Conservation (phyloP, 2,329 filamentous ascomycete species). For the Orbilia javanica region DNA sequence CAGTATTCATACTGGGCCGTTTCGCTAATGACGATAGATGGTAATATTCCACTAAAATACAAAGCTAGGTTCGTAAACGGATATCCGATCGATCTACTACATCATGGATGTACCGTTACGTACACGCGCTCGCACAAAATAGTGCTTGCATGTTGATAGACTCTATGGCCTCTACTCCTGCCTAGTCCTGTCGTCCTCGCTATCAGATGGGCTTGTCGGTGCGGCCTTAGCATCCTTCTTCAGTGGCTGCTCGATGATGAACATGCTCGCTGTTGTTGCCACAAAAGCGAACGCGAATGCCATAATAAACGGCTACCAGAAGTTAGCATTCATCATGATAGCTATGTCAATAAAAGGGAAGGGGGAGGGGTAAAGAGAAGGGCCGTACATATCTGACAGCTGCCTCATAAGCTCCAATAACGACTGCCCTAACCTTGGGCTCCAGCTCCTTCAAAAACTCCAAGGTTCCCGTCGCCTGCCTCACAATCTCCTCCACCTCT, state of each 20-base stretch:
- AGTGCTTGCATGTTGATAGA: not conserved
- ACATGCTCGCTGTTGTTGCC: constrained; percentile 35
- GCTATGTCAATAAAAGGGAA: not conserved
- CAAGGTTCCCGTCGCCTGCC: constrained; percentile 77
- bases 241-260: constrained; percentile 48
- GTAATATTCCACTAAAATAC: not conserved
- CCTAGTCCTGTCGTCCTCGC: constrained; percentile 12
- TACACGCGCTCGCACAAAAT: not conserved
- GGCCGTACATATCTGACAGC: constrained; percentile 65
- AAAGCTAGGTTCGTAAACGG: not conserved
- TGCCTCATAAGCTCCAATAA: constrained; percentile 76
- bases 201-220: constrained; percentile 18
- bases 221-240: constrained; percentile 14
- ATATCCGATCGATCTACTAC: not conserved
- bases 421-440: constrained; percentile 71
- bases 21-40: not conserved
- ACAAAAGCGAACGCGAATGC: constrained; percentile 5
- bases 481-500: constrained; percentile 73
- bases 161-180: not conserved
- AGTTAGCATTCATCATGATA: constrained; percentile 3
- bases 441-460: constrained; percentile 77
- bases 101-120: not conserved
- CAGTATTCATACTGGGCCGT: not conserved
- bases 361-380: not conserved
- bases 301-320: constrained; percentile 44